Base-by-base conservation (phyloP, 148 eudicot genomes). In the Drosera capensis region DNA sequence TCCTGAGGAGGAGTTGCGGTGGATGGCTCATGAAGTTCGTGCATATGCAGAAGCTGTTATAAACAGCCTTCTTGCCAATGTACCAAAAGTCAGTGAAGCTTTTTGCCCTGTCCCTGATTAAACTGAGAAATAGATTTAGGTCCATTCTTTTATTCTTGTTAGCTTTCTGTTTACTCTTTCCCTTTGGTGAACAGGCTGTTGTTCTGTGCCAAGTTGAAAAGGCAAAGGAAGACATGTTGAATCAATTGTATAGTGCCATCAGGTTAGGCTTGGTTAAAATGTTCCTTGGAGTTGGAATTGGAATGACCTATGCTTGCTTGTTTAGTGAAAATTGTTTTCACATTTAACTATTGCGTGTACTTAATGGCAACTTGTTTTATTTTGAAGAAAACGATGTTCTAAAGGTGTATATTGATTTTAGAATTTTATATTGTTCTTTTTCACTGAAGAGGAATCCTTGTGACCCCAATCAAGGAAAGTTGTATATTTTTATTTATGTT, bases 1-100 rank as follows among this genome's bases (percentile, higher is more conserved):
- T 53, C 96, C 96, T 9, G 96, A 86, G 54, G 96, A 86, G 56
- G 96, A 87, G 72, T 94, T 87, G 47, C 74, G 96, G 15, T 87
- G 96, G 96, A 87, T 87, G 94, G 59, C 96, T 61, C 96, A 79
- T 48, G 96, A 87, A 82, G 96, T 87, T 56, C 86, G 96, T 54
- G 96, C 94, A 67, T 87, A 87, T 62, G 94, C 82, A 51, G 96
- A 87, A 77, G 96, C 96, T 30, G 94, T 82, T 53, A 72, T 87
- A 23, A 82, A 87, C 61, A 82, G 94, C 49, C 94, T 87, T 59
- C 90, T 86, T 8, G 96, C 96, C 34, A 87, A 87, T 74, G 96
- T 87, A 49, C 94, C 96, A 30, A 87, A 87, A 70, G 96, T 87
- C 18, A 17, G 78, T 54, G 37, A 14, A 34, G 39, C 13, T 7